A percentile compares a stretch with the other conserved stretches of the same genome.
phyloP scores from a whole-genome alignment of 2,329 filamentous ascomycete species.

The Penicillium sp. region DNA sequence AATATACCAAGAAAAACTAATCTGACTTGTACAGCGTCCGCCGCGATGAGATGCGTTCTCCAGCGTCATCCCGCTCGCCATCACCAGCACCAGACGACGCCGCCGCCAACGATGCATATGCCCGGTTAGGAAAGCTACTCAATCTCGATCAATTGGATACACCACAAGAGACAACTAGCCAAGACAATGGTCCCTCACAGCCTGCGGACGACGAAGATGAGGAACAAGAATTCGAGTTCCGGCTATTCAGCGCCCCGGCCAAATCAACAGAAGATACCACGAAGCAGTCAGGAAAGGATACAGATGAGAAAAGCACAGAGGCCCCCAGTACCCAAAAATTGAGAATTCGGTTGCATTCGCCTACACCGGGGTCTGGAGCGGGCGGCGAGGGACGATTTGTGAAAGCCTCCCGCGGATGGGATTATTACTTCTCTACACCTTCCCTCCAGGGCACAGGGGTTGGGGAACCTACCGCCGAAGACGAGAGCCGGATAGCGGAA shows the following conservation, averaged over 20 bases:
- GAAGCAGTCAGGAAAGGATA: neutral
- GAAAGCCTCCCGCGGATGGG: slow-evolving; percentile 42
- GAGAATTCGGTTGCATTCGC: slow-evolving; percentile 40
- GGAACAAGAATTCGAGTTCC: slow-evolving; percentile 46
- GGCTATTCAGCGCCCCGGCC: slow-evolving; percentile 38
- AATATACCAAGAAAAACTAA: neutral
- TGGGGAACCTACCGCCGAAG: slow-evolving; percentile 1
- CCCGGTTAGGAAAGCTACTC: slow-evolving; percentile 34
- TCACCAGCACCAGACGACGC: slow-evolving; percentile 30
- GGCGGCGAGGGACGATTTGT: slow-evolving; percentile 38
- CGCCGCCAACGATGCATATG: slow-evolving; percentile 28
- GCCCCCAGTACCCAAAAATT: slow-evolving; percentile 35
- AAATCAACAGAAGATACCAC: slow-evolving; percentile 13
- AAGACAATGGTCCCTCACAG: slow-evolving; percentile 2
- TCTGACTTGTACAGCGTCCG: slow-evolving; percentile 27
- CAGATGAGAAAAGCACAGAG: neutral
- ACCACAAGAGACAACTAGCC: neutral
- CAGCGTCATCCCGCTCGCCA: slow-evolving; percentile 29
- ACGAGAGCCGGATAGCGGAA: slow-evolving; percentile 9
- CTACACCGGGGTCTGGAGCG: slow-evolving; percentile 30
- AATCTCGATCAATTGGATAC: slow-evolving; percentile 30
- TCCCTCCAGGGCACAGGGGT: slow-evolving; percentile 20
- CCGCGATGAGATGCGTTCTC: slow-evolving; percentile 36
- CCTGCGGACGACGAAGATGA: slow-evolving; percentile 28
- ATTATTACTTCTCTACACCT: slow-evolving; percentile 42